A percentile compares a stretch with the other conserved stretches of the same genome.
Evolutionary conservation across 306 rosid species (phyloP).

Genomic region (Fragaria vesca): DNA sequence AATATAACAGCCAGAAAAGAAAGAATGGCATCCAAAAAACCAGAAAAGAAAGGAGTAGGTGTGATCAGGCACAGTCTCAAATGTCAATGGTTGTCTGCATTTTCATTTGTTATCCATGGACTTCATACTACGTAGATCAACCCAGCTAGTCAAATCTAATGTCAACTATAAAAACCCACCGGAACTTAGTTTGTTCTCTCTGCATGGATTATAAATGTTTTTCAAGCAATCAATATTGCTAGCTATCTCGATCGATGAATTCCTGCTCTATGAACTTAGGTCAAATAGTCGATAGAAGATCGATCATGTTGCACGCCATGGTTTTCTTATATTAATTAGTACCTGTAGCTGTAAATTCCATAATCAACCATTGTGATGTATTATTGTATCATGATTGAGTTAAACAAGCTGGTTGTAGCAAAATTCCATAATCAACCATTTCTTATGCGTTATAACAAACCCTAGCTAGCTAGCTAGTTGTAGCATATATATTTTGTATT

Average conservation of each 20-base stretch:
- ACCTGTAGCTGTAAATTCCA: neutral
- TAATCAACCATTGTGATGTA: neutral
- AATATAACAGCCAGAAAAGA: neutral
- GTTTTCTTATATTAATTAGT: neutral
- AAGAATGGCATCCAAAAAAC: neutral
- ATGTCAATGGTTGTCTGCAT: conserved; percentile 18
- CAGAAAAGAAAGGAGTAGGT: neutral
- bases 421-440: too few relatives aligned
- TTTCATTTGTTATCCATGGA: conserved; percentile 12
- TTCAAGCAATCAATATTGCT: neutral
- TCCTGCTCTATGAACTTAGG: neutral
- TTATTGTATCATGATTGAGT: neutral
- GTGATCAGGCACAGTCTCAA: neutral
- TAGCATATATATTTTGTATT: too few relatives aligned
- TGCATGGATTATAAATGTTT: conserved; percentile 1
- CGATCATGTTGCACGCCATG: neutral
- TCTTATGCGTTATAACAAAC: too few relatives aligned
- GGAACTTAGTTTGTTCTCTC: neutral
- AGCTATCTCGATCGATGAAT: too few relatives aligned
- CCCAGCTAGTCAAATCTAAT: neutral
- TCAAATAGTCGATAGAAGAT: neutral
- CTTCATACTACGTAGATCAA: neutral
- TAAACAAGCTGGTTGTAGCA: neutral
- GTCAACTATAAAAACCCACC: neutral
- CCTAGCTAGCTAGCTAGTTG: too few relatives aligned